Percentiles rank a stretch among this genome's conserved stretches.
Conservation (phyloP, 768 basidiomycete species). For the Multifurca ochricompacta region DNA sequence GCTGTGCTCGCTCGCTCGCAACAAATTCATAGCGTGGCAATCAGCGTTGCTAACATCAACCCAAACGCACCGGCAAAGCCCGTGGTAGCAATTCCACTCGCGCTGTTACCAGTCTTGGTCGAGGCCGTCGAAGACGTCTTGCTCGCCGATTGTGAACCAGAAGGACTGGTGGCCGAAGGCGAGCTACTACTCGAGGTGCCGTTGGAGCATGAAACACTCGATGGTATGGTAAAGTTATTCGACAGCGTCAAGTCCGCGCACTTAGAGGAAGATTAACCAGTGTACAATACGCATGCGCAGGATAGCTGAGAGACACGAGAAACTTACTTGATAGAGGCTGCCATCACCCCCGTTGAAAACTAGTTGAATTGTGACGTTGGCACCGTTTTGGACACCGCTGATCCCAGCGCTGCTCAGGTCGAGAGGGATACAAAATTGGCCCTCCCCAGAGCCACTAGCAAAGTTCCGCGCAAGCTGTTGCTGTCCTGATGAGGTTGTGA, state of each 20-base stretch:
- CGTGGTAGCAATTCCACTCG: not conserved
- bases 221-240: slow-evolving; percentile 40
- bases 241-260: slow-evolving; percentile 74
- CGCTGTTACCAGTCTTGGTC: not conserved
- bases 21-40: not conserved
- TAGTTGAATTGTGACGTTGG: slow-evolving; percentile 67
- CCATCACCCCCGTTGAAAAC: slow-evolving; percentile 66
- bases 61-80: not conserved
- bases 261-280: slow-evolving; percentile 33
- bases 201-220: slow-evolving; percentile 34
- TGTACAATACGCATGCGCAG: too few species aligned
- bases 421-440: slow-evolving; percentile 58
- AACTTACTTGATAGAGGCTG: slow-evolving; percentile 53
- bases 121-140: not conserved
- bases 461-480: slow-evolving; percentile 37
- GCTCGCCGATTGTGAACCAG: not conserved
- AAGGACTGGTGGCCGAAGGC: not conserved
- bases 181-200: slow-evolving; percentile 16
- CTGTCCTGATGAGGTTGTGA: slow-evolving; percentile 37
- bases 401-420: slow-evolving; percentile 45
- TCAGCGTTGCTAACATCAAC: not conserved
- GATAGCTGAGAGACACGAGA: not conserved
- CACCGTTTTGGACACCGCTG: slow-evolving; percentile 46
- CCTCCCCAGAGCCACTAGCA: slow-evolving; percentile 47
- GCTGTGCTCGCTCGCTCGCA: too few species aligned